Base-by-base conservation (phyloP, 2,329 filamentous ascomycete genomes). In the Emergomyces orientalis region DNA sequence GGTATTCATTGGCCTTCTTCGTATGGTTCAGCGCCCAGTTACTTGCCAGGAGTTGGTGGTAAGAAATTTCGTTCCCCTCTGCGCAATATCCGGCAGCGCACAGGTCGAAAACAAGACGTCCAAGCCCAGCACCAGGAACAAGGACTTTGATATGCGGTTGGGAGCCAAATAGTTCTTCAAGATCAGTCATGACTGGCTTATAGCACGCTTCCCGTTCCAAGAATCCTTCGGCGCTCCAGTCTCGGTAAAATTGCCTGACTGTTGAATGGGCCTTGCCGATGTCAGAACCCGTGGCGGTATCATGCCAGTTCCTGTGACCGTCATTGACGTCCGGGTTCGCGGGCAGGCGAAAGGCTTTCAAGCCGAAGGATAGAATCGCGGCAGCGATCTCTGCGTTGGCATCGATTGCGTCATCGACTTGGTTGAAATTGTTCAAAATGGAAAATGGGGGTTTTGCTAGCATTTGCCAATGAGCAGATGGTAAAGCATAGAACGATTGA, bases 31-130 rank as follows among this genome's bases (percentile, higher is more conserved):
- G 69, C 9, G 81, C 69, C 76, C 79, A 85, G 65, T 83, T 84
- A 63, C 90, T 95, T 1, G 91, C 91, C 63, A 97, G 81, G n/a
- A 99, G 84, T 73, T 96, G 91, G 74, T 99, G 94, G 72, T 96
- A 97, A 2, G 92, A 97, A 65, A 97, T 96, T 76, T 99, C 90
- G 72, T 97, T 97, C 34, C 93, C 93, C 74, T 97, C 91, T 0
- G 86, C 84, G 13, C 83, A 78, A 74, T 86, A 95, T 13, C 94
- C 92, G 0, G 79, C 80, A 34, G 78, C 79, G 72, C 88, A 91
- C 17, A 97, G 80, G 54, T 99, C 94, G 70, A 95, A 96, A 0
- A 97, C 90, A 1, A 97, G 79, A 17, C 94, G 84, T 2, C 91
- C 94, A 1, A 99, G 80, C 0, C 94, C 94, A 3, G 93, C 92